Base-by-base conservation (phyloP, 257 asterid genomes). In the Fraxinus excelsior region DNA sequence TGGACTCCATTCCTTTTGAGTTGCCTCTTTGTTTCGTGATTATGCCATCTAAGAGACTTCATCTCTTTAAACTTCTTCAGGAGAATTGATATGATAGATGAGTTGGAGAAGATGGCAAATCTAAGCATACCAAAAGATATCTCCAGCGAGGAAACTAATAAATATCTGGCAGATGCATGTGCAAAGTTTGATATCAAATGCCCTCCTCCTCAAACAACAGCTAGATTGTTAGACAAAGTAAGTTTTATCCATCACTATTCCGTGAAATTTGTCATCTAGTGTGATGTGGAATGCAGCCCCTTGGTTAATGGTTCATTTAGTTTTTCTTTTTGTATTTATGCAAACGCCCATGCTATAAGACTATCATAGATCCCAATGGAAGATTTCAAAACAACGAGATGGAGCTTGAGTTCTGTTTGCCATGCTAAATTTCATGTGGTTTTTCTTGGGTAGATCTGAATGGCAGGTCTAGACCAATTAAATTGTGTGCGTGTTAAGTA, bases 81-180 rank as follows among this genome's bases (percentile, higher is more conserved):
- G 78, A 83, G 98, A 77, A 93, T 95, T 80, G 99, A 95, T 79
- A 93, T 95, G 99, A 88, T 95, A 74, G 92, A 87, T 38, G 99
- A 88, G 76, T 85, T 95, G 89, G 98, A 95, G 89, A 93, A 85
- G 87, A 74, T 89, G 31, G 98, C 97, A 9, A 84, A 87, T 69
- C 81, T 95, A 76, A 84, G 75, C 80, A 91, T 95, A 80, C 99
- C 99, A 7, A 90, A 90, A 84, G 98, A 95, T 87, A 86, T 95
- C 3, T 73, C 94, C 0, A 87, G 98, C 46, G 90, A 87, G 51
- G 96, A 91, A 89, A 84, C 99, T 74, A 91, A 89, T 84, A 85
- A 84, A 58, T 95, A 93, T 81, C 84, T 95, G 71, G 85, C 74
- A 19, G 96, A 87, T 74, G 97, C 97, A 34, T 95, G 99, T 67